Evolutionary conservation across 2,329 filamentous ascomycete genomes (phyloP), one percentile per base, ranked within the genome.

Genomic region (Gremmenia infestans): DNA sequence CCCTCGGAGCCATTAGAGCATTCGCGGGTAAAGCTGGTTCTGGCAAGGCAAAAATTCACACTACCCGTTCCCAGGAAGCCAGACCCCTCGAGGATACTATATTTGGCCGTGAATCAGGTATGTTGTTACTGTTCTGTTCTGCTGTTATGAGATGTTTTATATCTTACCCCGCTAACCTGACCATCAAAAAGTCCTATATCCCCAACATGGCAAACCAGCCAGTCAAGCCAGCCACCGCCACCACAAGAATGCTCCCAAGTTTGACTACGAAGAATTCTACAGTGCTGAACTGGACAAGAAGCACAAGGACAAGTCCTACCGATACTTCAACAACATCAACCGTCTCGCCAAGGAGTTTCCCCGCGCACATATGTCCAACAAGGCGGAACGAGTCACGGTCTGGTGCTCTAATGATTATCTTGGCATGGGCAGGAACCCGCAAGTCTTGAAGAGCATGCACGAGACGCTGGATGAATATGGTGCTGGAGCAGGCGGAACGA

Each of bases 241-340:
- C 50, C 64, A 52, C 39, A 52, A 54, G 39, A 66, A 68, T 49
- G 59, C 73, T 43, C 78, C 79, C 57, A 89, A 86, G 68, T 99
- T 97, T 74, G 82, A 97, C 73, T 99, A 99, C 69, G 86, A 96
- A 68, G 82, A 73, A 48, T 99, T 97, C 74, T 99, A 97, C 76
- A 77, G 86, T 63, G 78, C 78, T 59, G 93, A 99, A 73, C 76
- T 99, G 65, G 91, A 97, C 67, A 97, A 97, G 83, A 99, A 99
- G 79, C 94, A 96, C 81, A 92, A 96, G 81, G 94, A 99, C 81
- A 97, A 97, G 78, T 97, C 92, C 52, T 99, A 99, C 78, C 90
- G 94, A 70, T 97, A 97, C 79, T 99, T 99, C 80, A 99, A 99
- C 81, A 99, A 99, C 79, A 99, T 99, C 84, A 99, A 99, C 71